Evolutionary conservation across 1,139 yeast species (phyloP).

Genomic region (Oligophagozyma castellii): DNA sequence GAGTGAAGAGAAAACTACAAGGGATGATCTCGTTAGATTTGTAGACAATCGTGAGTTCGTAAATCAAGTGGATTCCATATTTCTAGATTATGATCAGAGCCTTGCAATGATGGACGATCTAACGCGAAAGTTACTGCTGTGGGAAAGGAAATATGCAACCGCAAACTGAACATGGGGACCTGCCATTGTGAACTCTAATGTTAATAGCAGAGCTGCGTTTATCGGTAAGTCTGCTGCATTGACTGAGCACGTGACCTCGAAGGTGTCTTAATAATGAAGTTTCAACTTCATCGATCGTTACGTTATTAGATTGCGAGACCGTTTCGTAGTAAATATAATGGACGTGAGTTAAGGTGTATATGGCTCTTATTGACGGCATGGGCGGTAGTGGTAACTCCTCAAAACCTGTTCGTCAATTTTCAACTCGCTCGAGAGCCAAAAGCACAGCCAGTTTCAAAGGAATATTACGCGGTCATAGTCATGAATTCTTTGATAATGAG

Average conservation of each 20-base stretch:
- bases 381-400: conserved; percentile 7
- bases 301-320: too few species aligned
- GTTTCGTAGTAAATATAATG: too few species aligned
- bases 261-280: too few species aligned
- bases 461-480: conserved; percentile 15
- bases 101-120: conserved; percentile 53
- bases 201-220: too few species aligned
- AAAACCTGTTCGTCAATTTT: conserved; percentile 18
- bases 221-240: too few species aligned
- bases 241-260: too few species aligned
- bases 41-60: conserved; percentile 30
- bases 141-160: conserved; percentile 62
- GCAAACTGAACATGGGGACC: conserved; percentile 1
- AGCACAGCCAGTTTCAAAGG: conserved; percentile 24
- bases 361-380: too few species aligned
- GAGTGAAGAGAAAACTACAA: conserved; percentile 50
- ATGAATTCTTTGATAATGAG: conserved; percentile 12
- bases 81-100: conserved; percentile 43
- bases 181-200: conserved; percentile 1
- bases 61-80: conserved; percentile 26
- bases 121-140: conserved; percentile 50
- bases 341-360: too few species aligned
- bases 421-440: conserved; percentile 21
- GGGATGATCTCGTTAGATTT: conserved; percentile 34
- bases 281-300: too few species aligned